phyloP scores from a whole-genome alignment of 495 filamentous ascomycete species.

The Chlorociboria aeruginascens region DNA sequence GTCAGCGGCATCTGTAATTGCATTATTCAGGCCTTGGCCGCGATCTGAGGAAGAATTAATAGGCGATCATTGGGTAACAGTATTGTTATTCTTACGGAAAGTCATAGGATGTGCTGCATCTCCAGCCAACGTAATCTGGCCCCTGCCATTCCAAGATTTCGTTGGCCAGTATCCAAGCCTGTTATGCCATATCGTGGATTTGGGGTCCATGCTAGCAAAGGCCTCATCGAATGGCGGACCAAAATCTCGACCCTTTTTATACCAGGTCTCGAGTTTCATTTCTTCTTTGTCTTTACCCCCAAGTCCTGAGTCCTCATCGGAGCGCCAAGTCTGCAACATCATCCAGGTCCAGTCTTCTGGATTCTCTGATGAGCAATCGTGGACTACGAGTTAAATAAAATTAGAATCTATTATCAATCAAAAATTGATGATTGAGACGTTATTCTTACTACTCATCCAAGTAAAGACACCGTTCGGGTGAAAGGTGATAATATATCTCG shows the following conservation, averaged over 20 bases:
- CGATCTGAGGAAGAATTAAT: constrained; percentile 19
- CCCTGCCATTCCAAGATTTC: constrained; percentile 27
- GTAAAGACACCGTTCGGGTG: constrained; percentile 21
- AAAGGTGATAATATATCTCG: constrained; percentile 15
- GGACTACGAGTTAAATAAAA: constrained; percentile 3
- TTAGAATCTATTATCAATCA: not conserved
- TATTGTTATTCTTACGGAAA: constrained; percentile 25
- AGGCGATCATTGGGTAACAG: constrained; percentile 1
- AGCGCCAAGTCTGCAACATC: constrained; percentile 14
- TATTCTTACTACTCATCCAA: constrained; percentile 11
- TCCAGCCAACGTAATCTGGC: constrained; percentile 35
- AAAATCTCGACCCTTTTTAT: constrained; percentile 1
- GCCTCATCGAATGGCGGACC: constrained; percentile 15
- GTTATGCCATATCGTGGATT: constrained; percentile 11
- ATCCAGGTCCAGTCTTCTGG: constrained; percentile 18
- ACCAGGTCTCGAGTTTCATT: constrained; percentile 5
- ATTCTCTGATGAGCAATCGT: constrained; percentile 10
- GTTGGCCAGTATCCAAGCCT: constrained; percentile 19
- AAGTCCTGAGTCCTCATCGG: constrained; percentile 4
- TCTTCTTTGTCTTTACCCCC: not conserved
- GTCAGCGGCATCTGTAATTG: constrained; percentile 31
- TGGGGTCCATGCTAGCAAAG: constrained; percentile 9
- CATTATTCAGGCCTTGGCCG: constrained; percentile 37
- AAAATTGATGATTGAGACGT: not conserved
- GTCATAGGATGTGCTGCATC: constrained; percentile 51